Evolutionary conservation across 1,284 basidiomycete species (phyloP), one percentile per base, ranked within the genome.

Genomic region (Rugiboletus extremiorientalis): DNA sequence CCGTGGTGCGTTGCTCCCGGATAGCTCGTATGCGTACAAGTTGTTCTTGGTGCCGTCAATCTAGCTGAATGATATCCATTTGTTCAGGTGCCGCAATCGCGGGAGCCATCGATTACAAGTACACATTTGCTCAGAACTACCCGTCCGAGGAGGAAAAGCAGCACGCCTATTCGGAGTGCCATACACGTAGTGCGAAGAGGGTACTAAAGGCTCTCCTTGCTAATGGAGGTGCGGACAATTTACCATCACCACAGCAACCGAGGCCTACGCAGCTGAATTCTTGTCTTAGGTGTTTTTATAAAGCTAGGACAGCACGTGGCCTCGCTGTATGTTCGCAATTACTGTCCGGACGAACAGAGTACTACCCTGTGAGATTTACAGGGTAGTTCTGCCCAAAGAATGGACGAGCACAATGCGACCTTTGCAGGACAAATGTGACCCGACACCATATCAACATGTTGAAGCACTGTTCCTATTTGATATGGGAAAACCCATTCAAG

Each of bases 281-380:
- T 10, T 54, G 20, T 41, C 51, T 40, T 40, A 79, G 92, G 94
- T 18, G 85, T 96, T 38, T 97, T 94, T 72, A 95, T 97, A 72
- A 97, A 97, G 71, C 74, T 96, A 59, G 95, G 94, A 4, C 94
- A 97, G 71, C 94, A 97, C 72, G 85, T 99, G 69, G 82, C 86
- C 33, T 88, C 88, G 16, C 65, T 91, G 74, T 84, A 63, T 64
- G 82, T 77, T 27, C 28, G 18, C 25, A 38, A 27, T n/a, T n/a
- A 10, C 37, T 52, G 5, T 58, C 46, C 41, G 11, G 20, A 20
- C 33, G 11, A n/a, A 15, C 12, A 49, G 27, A 18, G 25, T 48
- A 42, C 53, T 54, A 60, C 46, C 52, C 33, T 23, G 16, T 12
- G 36, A 31, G 61, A 48, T 66, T 53, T 60, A 56, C 61, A 82